phyloP scores from a whole-genome alignment of 768 basidiomycete species.

The Xerocomus brunneocitrinus region DNA sequence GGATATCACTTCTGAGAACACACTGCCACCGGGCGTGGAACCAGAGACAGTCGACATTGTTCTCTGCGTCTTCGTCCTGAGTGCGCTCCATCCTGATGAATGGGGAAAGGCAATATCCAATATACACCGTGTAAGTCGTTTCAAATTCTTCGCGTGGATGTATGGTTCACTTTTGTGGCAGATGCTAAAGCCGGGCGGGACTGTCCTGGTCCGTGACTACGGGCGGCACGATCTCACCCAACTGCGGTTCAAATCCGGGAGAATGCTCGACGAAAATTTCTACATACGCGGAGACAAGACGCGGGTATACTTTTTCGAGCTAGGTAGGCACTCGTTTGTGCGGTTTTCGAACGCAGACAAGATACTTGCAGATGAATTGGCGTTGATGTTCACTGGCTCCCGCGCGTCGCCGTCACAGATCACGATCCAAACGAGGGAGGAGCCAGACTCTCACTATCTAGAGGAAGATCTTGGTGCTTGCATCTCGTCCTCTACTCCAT shows the following conservation, averaged over 20 bases:
- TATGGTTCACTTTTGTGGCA: slow-evolving; percentile 27
- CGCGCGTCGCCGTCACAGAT: slow-evolving; percentile 33
- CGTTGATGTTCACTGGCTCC: slow-evolving; percentile 72
- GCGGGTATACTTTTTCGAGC: slow-evolving; percentile 93
- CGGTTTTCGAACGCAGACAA: not conserved
- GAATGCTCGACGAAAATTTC: slow-evolving; percentile 89
- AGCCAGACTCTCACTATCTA: slow-evolving; percentile 31
- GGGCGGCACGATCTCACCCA: slow-evolving; percentile 94
- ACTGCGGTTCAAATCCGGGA: slow-evolving; percentile 82
- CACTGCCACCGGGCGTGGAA: slow-evolving; percentile 57
- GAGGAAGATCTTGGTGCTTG: slow-evolving; percentile 12
- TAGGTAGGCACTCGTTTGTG: slow-evolving; percentile 45
- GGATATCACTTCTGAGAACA: slow-evolving; percentile 69
- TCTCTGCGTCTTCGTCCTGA: slow-evolving; percentile 91
- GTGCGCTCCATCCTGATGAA: slow-evolving; percentile 89
- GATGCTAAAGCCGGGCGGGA: slow-evolving; percentile 89
- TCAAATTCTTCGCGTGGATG: not conserved
- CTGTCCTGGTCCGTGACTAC: slow-evolving; percentile 86
- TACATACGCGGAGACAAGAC: slow-evolving; percentile 98
- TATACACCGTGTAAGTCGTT: slow-evolving; percentile 57
- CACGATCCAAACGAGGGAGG: slow-evolving; percentile 30
- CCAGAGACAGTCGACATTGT: slow-evolving; percentile 79
- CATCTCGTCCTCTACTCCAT: slow-evolving; percentile 5
- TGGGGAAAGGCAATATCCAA: slow-evolving; percentile 84
- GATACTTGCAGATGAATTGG: slow-evolving; percentile 60